Evolutionary conservation across 2,329 filamentous ascomycete species (phyloP), one percentile per base, ranked within the genome.

Genomic region (Coniochaeta sp.): DNA sequence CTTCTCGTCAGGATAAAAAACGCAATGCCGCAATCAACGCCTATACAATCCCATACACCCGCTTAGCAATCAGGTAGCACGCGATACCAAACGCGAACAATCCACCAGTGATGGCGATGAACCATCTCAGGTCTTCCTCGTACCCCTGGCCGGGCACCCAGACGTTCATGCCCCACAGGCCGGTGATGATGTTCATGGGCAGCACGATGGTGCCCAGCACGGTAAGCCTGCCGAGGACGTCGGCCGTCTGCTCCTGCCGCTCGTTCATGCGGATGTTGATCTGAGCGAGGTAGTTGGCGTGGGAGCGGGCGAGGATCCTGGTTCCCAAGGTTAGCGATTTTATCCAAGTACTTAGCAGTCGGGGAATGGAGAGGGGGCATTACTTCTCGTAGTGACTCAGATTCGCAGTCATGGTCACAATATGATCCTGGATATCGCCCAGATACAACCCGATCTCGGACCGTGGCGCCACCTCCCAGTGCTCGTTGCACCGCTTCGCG

Each of bases 211-310:
- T 99, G 65, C 95, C 95, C 1, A 99, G 81, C 1, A 99, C 95
- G 0, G 95, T 98, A 62, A 99, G 83, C 74, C 95, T 96, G 64
- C 93, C 93, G 14, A 99, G 83, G 1, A 97, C 92, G 71, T 99
- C 93, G 44, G 92, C 91, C 1, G 95, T 99, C 76, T 96, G 88
- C 73, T 99, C 93, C 72, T 96, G 91, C 55, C 95, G 88, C 78
- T 98, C 93, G 74, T 97, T 97, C 93, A 98, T 98, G 69, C 92
- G 87, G 68, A 98, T 96, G 74, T 97, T 98, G 77, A 99, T 97
- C 73, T 99, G 95, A 0, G 95, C 95, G n/a, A 99, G 89, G 72
- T 99, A 99, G 72, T 98, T 99, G 70, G 87, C 90, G 70, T 99
- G 95, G 14, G 93, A 93, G 61, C 95, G 86, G 56, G 91, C 91